Evolutionary conservation across 2,329 filamentous ascomycete genomes (phyloP), one percentile per base, ranked within the genome.

Genomic region (Diaporthe destruens): DNA sequence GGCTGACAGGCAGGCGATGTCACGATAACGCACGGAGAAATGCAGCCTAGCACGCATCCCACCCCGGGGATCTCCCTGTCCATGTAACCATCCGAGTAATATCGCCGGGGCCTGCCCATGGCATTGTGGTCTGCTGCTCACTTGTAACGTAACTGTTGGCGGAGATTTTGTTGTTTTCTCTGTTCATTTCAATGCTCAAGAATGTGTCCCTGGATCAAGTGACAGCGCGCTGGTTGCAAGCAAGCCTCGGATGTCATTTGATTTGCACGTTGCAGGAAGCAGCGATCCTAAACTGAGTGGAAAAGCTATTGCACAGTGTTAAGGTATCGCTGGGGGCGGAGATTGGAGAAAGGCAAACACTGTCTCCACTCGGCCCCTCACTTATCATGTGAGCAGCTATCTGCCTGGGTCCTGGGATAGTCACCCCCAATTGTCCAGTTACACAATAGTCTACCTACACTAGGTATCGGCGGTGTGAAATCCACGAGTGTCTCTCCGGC

Each of bases 111-210:
- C 36, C 56, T 32, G 3, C 23, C 56, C 3, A 4, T 23, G 44
- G 14, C 14, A 23, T 5, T 29, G 29, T 2, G 36, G 16, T 44
- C 9, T 56, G 20, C 23, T 61, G 56, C 7, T 20, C 42, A 44
- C 23, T 61, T 44, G 56, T 36, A 61, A 61, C 56, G 56, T 61
- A 61, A 61, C 56, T 25, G 7, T 18, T 44, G 56, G 36, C 11
- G 36, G 39, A 44, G 32, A 20, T 44, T 29, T 39, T 44, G 36
- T 44, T 29, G 36, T 11, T 25, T 1, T 8, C 6, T 42, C 39
- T 5, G n/a, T 18, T 23, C 1, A 23, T 6, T 6, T 42, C 14
- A 18, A 6, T 6, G 36, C 56, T n/a, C 5, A 18, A 20, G 6
- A 18, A 23, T 8, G 18, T 44, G 23, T 14, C 6, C 4, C n/a